Evolutionary conservation across 1,139 yeast species (phyloP).

Genomic region (Pneumocystis sp.): DNA sequence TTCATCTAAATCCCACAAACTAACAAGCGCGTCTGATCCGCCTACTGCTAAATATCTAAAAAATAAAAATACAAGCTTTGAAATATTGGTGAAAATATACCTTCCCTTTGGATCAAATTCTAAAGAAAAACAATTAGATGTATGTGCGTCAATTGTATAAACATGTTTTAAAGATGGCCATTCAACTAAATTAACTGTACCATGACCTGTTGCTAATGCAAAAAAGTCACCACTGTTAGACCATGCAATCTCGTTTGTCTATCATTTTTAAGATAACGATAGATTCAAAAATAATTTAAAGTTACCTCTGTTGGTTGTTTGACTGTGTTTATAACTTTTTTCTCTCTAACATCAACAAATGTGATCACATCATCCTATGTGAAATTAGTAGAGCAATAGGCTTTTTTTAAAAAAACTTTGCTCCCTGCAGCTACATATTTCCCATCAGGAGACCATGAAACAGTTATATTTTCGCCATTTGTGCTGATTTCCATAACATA

Average conservation of each 20-base stretch:
- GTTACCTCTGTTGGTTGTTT: slow-evolving; percentile 2
- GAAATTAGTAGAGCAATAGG: slow-evolving; percentile 3
- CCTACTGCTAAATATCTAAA: slow-evolving; percentile 37
- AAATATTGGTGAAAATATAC: not conserved
- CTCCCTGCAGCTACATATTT: slow-evolving; percentile 86
- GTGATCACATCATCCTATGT: slow-evolving; percentile 11
- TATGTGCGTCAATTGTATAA: slow-evolving; percentile 11
- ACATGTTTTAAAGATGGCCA: slow-evolving; percentile 5
- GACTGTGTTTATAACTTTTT: slow-evolving; percentile 5
- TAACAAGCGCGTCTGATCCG: slow-evolving; percentile 56
- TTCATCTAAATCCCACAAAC: slow-evolving; percentile 40
- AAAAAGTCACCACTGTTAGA: slow-evolving; percentile 10
- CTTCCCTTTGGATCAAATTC: slow-evolving; percentile 46
- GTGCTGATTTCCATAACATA: slow-evolving; percentile 3
- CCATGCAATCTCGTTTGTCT: slow-evolving; percentile 11
- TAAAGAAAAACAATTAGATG: slow-evolving; percentile 18
- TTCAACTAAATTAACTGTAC: slow-evolving; percentile 10
- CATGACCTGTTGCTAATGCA: slow-evolving; percentile 11
- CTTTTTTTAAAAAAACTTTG: slow-evolving; percentile 41
- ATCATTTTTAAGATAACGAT: not conserved
- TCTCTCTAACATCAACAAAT: slow-evolving; percentile 8
- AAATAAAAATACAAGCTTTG: not conserved
- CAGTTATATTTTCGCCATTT: slow-evolving; percentile 36
- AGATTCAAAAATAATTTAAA: not conserved
- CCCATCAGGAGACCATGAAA: slow-evolving; percentile 87